These are phyloP conservation scores for Dictyostelium capitatum DNA, from an alignment of 78 protist genomes.

Conservation along the genomic window DNA sequence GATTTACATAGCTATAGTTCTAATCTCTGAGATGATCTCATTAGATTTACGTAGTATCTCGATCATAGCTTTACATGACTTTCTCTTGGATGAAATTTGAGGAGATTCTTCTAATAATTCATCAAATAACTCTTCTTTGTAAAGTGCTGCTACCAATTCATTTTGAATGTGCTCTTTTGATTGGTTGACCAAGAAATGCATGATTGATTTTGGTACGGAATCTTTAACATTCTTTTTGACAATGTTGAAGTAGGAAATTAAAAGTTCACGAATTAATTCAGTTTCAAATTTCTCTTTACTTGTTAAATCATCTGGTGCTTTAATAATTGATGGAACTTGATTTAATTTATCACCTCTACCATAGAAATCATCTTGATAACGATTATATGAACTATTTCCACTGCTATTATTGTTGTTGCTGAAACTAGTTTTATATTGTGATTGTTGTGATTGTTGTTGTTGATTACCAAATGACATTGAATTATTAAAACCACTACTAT, in stretches of 20 bases:
- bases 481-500: neutral
- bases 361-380: constrained; percentile 42
- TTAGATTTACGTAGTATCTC: constrained; percentile 83
- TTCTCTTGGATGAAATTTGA: constrained; percentile 74
- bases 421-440: constrained; percentile 8
- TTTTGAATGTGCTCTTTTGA: constrained; percentile 88
- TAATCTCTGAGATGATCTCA: too few species aligned
- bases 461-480: neutral
- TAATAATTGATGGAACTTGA: constrained; percentile 72
- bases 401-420: neutral
- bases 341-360: constrained; percentile 32
- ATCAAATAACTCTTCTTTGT: constrained; percentile 90
- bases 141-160: constrained; percentile 89
- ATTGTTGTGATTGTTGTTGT: neutral
- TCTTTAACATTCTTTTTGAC: constrained; percentile 93
- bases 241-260: constrained; percentile 89
- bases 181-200: constrained; percentile 95
- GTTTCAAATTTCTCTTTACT: constrained; percentile 70
- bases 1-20: too few species aligned
- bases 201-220: constrained; percentile 96
- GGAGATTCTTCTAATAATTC: constrained; percentile 88
- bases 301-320: constrained; percentile 43
- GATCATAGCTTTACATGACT: constrained; percentile 77
- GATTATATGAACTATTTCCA: neutral
- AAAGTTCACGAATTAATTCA: constrained; percentile 84